These are phyloP conservation scores for Ascochyta rabiei DNA, from an alignment of 2,329 filamentous ascomycete species.

Conservation along the genomic window DNA sequence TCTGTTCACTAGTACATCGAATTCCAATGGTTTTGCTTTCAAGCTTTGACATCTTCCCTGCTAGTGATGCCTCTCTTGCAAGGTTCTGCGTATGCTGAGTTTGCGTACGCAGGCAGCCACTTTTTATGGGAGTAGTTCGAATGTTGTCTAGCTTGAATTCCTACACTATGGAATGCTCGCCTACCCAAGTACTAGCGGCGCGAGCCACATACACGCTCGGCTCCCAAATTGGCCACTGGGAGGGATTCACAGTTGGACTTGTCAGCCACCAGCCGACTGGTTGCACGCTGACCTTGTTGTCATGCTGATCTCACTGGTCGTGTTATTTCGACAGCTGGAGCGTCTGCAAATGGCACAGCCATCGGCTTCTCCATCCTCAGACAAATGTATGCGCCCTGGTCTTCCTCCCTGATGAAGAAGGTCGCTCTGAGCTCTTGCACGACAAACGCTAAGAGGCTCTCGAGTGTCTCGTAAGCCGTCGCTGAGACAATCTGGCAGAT, in stretches of 20 bases:
- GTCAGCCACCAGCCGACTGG: neutral
- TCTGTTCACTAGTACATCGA: neutral
- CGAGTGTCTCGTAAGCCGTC: constrained; percentile 56
- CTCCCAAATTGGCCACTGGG: neutral
- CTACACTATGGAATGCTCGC: constrained; percentile 7
- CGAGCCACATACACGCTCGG: constrained; percentile 4
- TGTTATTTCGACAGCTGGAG: constrained; percentile 68
- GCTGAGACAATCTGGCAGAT: constrained; percentile 47
- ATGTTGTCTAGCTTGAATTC: constrained; percentile 4
- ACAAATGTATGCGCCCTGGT: constrained; percentile 59
- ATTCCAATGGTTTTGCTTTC: neutral
- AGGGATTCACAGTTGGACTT: constrained; percentile 1
- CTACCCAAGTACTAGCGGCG: constrained; percentile 11
- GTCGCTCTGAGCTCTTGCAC: constrained; percentile 52
- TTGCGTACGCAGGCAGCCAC: constrained; percentile 11
- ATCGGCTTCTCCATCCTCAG: constrained; percentile 74
- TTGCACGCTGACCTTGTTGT: neutral
- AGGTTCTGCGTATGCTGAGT: no score
- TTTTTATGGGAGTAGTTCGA: constrained; percentile 1
- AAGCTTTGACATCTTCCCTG: neutral
- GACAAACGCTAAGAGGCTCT: constrained; percentile 49
- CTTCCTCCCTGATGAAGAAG: constrained; percentile 37
- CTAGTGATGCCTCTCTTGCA: neutral
- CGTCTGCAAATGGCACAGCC: constrained; percentile 74
- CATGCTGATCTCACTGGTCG: constrained; percentile 26